Percentiles rank a stretch among this genome's conserved stretches.
Evolutionary conservation across 805 yeast species (phyloP).

Genomic region (Sungouiozyma ichnusensis): DNA sequence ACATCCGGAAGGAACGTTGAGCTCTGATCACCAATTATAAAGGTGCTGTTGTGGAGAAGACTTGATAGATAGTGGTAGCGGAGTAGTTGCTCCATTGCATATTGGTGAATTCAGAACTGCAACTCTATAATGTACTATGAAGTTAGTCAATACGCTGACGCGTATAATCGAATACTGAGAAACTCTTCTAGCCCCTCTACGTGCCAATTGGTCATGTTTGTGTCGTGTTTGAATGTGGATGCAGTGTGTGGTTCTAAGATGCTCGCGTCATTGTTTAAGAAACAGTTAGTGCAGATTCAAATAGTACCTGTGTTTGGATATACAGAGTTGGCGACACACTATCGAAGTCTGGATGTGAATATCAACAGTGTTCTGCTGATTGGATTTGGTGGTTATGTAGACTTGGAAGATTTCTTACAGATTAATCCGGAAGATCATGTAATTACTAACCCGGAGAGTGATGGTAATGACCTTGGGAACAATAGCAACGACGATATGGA

Average conservation of each 20-base stretch:
- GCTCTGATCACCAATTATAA: too few species aligned
- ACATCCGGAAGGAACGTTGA: too few species aligned
- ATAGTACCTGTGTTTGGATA: constrained; percentile 90
- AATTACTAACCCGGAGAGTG: too few species aligned
- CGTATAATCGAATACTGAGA: constrained; percentile 56
- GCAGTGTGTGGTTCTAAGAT: constrained; percentile 84
- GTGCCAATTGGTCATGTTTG: constrained; percentile 78
- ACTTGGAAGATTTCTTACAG: constrained; percentile 64
- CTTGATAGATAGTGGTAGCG: too few species aligned
- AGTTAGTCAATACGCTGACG: constrained; percentile 55
- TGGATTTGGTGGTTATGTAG: constrained; percentile 93
- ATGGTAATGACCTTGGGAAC: too few species aligned
- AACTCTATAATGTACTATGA: constrained; percentile 78
- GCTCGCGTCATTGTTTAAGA: constrained; percentile 57
- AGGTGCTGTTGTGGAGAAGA: too few species aligned
- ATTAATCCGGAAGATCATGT: constrained; percentile 46
- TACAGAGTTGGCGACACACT: constrained; percentile 60
- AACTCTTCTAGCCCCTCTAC: constrained; percentile 87
- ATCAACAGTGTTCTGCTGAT: constrained; percentile 65
- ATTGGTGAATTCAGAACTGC: too few species aligned
- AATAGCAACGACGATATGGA: too few species aligned
- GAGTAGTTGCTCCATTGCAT: too few species aligned
- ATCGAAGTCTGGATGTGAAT: constrained; percentile 54
- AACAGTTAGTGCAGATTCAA: constrained; percentile 78
- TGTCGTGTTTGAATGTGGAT: constrained; percentile 83